Conservation (phyloP, 2,329 filamentous ascomycete genomes). For the Colletotrichum destructivum region DNA sequence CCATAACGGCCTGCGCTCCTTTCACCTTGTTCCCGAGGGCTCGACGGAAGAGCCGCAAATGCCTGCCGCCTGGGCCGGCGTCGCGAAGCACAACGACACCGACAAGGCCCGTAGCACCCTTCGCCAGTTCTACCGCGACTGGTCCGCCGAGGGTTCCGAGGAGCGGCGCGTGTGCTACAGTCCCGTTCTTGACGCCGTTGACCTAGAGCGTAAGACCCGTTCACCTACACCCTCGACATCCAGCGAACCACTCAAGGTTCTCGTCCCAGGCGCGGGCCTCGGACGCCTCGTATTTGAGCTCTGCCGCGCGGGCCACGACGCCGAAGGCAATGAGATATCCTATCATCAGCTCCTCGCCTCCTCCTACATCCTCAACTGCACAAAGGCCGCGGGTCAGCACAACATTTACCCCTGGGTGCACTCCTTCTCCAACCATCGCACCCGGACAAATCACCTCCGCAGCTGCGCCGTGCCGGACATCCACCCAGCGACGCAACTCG, state of each 20-base stretch:
- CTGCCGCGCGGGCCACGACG: constrained; percentile 78
- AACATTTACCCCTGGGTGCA: constrained; percentile 88
- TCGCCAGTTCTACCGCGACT: constrained; percentile 95
- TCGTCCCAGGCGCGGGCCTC: constrained; percentile 92
- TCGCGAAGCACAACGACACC: constrained; percentile 81
- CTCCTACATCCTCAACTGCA: constrained; percentile 81
- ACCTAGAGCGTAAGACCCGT: constrained; percentile 48
- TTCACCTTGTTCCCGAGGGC: constrained; percentile 64
- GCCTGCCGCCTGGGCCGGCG: constrained; percentile 77
- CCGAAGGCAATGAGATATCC: constrained; percentile 95
- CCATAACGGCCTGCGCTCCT: constrained; percentile 76
- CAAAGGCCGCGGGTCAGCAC: constrained; percentile 72
- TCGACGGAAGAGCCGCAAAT: constrained; percentile 60
- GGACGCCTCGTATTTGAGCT: constrained; percentile 93
- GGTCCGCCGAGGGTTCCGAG: constrained; percentile 81
- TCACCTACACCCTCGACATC: constrained; percentile 8
- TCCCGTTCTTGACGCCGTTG: constrained; percentile 79
- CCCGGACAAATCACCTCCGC: constrained; percentile 81
- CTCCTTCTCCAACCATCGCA: constrained; percentile 88
- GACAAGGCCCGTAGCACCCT: constrained; percentile 95
- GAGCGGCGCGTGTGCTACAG: constrained; percentile 86
- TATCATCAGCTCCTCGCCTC: constrained; percentile 96
- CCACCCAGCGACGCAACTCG: constrained; percentile 74
- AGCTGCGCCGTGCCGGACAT: constrained; percentile 85
- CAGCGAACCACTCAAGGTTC: constrained; percentile 70